phyloP scores from a whole-genome alignment of 768 basidiomycete genomes.

The Cystobasidium ongulense region DNA sequence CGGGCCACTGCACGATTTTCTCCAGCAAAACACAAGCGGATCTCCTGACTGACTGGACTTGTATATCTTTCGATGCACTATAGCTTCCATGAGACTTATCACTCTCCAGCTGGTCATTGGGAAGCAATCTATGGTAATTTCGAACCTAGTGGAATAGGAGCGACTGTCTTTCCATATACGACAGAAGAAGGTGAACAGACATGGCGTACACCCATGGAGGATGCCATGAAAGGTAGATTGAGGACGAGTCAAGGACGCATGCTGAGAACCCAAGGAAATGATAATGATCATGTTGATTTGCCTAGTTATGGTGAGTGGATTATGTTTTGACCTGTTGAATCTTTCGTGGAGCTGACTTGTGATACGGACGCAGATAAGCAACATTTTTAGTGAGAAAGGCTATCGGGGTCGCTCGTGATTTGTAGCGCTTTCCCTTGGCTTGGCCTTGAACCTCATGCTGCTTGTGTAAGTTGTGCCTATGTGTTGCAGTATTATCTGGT shows the following conservation, averaged over 20 bases:
- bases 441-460: too few relatives aligned
- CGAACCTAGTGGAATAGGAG: not conserved
- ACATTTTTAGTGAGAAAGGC: too few relatives aligned
- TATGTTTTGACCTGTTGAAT: not conserved
- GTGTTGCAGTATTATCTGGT: too few relatives aligned
- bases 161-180: not conserved
- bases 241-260: not conserved
- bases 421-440: too few relatives aligned
- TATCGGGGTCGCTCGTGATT: too few relatives aligned
- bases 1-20: not conserved
- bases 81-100: constrained; percentile 7
- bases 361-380: too few relatives aligned
- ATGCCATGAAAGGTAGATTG: not conserved
- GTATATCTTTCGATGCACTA: not conserved
- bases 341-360: too few relatives aligned
- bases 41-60: not conserved
- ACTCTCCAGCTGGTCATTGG: not conserved
- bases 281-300: not conserved
- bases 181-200: constrained; percentile 2
- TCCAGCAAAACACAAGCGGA: too few relatives aligned
- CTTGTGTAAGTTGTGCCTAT: too few relatives aligned
- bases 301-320: not conserved
- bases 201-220: not conserved
- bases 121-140: not conserved
- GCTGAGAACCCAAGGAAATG: not conserved